Base-by-base conservation (phyloP, 164 flowering plant genomes). In the Berberis thunbergii region DNA sequence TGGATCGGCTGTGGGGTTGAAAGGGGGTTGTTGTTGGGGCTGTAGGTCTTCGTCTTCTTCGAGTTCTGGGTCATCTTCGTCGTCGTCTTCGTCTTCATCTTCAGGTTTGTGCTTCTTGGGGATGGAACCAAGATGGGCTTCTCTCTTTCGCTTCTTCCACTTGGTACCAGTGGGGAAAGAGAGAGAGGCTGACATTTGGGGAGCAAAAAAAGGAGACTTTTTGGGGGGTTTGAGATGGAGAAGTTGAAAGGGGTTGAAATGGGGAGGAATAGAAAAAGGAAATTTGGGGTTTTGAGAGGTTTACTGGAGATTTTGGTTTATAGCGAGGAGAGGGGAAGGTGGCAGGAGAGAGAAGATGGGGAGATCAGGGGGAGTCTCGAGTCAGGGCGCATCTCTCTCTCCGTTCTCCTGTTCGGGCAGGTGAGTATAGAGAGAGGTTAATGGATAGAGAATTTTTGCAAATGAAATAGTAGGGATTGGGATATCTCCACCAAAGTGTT, bases 151-250 rank as follows among this genome's bases (percentile, higher is more conserved):
- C 81, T 86, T 81, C 79, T 70, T 78, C 88, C 91, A 86, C 76
- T 76, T 84, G 64, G 45, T 65, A 48, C 50, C 46, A 50, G 10
- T 59, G 11, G 64, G 65, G 12, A 71, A 71, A 7, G 70, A 72
- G 60, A 85, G 78, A 49, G 85, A 79, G 70, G 86, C 80, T 69
- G 94, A 88, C 89, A 87, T 86, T 77, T 75, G 50, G 3, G 62
- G 12, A 26, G 26, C 26, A 26, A 42, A 42, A n/a, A 49, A 26
- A 60, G 3, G 43, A 42, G 43, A 9, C n/a, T 58, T 4, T 40
- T 9, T 7, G 45, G 26, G 26, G 26, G 26, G 26, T 26, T 26
- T 6, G 12, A 13, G 58, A 5, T 7, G 4, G 43, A 57, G 41
- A n/a, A 43, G 6, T 42, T 45, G 62, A 60, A 41, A 11, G 62